Percentiles rank a stretch among this genome's conserved stretches.
phyloP scores from a whole-genome alignment of 176 grass and related monocot genomes.

The Eragrostis nindensis region DNA sequence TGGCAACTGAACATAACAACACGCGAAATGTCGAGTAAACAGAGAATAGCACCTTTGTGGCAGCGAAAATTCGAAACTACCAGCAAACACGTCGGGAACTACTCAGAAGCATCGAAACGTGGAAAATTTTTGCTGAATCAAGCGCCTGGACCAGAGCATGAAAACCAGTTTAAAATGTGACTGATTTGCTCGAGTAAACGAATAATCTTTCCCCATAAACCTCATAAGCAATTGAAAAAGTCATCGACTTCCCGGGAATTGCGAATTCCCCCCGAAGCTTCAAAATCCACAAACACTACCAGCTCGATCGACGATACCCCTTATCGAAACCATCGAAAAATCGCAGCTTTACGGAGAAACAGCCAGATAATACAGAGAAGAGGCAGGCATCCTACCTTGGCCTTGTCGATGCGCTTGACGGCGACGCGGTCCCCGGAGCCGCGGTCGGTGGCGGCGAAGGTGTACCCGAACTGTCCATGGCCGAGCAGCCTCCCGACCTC shows the following conservation, averaged over 20 bases:
- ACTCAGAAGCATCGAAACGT: not conserved
- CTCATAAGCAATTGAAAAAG: not conserved
- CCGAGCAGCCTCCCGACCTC: constrained; percentile 88
- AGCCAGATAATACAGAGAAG: too few relatives aligned
- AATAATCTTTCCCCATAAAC: not conserved
- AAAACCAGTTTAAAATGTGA: constrained; percentile 9
- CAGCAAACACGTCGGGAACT: not conserved
- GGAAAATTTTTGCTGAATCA: not conserved
- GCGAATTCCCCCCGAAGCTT: not conserved
- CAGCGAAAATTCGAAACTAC: not conserved
- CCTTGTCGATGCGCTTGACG: constrained; percentile 98
- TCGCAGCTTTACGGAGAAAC: not conserved
- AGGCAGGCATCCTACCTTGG: constrained; percentile 56
- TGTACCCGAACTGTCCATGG: constrained; percentile 98
- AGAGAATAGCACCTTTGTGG: not conserved
- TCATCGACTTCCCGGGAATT: not conserved
- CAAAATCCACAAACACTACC: not conserved
- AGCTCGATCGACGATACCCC: not conserved
- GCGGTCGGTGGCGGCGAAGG: constrained; percentile 82
- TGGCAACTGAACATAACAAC: not conserved
- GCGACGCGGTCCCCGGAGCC: constrained; percentile 72
- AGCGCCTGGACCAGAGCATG: not conserved
- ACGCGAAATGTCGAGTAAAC: not conserved
- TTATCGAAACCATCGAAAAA: not conserved
- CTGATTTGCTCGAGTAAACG: not conserved